A percentile compares a stretch with the other conserved stretches of the same genome.
Evolutionary conservation across 192 early-diverging fungal species (phyloP).

Genomic region (Coemansia umbellata): DNA sequence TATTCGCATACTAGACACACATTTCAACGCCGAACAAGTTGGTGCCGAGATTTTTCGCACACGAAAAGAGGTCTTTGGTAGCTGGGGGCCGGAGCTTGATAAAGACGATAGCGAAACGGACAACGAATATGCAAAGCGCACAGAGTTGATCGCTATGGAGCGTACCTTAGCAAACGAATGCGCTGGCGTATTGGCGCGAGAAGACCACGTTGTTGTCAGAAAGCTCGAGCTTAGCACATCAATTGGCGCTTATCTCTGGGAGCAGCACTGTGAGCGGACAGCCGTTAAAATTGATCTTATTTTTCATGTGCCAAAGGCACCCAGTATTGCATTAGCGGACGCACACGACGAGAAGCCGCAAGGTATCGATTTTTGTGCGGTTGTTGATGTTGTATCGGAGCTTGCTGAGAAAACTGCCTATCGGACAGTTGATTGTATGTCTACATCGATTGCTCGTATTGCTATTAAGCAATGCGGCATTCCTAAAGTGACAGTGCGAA

Average conservation of each 20-base stretch:
- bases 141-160: constrained; percentile 10
- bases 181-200: constrained; percentile 38
- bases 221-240: constrained; percentile 77
- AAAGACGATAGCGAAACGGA: neutral
- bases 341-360: constrained; percentile 59
- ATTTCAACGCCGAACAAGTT: constrained; percentile 82
- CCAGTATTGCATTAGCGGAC: neutral
- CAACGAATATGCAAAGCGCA: constrained; percentile 2
- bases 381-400: constrained; percentile 72
- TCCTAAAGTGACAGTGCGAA: constrained; percentile 78
- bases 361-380: constrained; percentile 80
- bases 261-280: constrained; percentile 88
- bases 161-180: constrained; percentile 24
- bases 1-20: constrained; percentile 78
- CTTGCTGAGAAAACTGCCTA: constrained; percentile 83
- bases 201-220: constrained; percentile 84
- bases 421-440: constrained; percentile 92
- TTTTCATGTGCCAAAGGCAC: constrained; percentile 22
- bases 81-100: constrained; percentile 15
- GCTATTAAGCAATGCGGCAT: constrained; percentile 77
- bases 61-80: constrained; percentile 53
- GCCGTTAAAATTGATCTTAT: constrained; percentile 70
- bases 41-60: constrained; percentile 89
- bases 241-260: constrained; percentile 94
- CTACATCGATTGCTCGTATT: constrained; percentile 71